These are phyloP conservation scores for Pythium aristosporum DNA, from an alignment of 352 stramenopile species.

Conservation along the genomic window DNA sequence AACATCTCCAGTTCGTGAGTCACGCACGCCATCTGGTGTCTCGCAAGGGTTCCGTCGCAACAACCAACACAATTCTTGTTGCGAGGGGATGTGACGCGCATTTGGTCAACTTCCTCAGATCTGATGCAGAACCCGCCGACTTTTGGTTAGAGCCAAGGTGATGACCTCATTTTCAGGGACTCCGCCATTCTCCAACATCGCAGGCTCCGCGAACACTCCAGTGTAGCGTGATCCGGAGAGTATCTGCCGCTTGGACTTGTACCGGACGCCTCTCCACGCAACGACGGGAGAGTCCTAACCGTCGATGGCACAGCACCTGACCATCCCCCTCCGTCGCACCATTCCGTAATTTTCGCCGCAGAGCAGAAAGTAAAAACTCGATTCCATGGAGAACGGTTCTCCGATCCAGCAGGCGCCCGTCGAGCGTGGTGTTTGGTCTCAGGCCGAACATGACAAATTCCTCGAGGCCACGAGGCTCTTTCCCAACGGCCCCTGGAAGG, in stretches of 20 bases:
- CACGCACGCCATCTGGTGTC: constrained; percentile 5
- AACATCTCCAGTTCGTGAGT: constrained; percentile 4
- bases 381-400: constrained; percentile 9
- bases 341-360: neutral
- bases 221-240: neutral
- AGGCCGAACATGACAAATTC: constrained; percentile 26
- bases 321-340: neutral
- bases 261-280: neutral
- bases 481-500: constrained; percentile 18
- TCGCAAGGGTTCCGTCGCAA: neutral
- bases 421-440: constrained; percentile 16
- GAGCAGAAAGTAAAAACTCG: neutral
- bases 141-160: too few relatives aligned
- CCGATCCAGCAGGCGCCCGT: neutral
- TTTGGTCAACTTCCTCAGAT: constrained; percentile 2
- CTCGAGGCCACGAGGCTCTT: constrained; percentile 20
- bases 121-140: constrained; percentile 9
- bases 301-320: constrained; percentile 14
- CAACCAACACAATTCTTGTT: neutral
- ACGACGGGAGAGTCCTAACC: neutral
- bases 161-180: neutral
- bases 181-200: constrained; percentile 1
- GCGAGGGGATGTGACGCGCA: neutral
- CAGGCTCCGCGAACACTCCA: neutral
- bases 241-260: neutral